Evolutionary conservation across 2,329 filamentous ascomycete species (phyloP).

Genomic region (Clarireedia hainanense): DNA sequence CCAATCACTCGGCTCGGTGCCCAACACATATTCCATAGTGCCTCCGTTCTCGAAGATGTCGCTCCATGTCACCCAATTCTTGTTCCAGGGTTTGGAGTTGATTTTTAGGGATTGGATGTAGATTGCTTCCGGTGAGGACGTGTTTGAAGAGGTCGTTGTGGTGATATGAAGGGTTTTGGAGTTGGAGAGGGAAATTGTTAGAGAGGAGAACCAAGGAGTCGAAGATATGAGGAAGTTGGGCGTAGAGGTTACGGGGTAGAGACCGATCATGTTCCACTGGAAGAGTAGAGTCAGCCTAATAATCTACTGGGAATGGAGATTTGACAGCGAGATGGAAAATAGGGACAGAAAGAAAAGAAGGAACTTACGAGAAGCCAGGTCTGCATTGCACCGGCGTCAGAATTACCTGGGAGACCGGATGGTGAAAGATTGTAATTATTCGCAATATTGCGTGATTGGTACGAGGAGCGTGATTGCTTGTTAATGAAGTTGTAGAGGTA

Average conservation of each 20-base stretch:
- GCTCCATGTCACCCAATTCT: slow-evolving; percentile 57
- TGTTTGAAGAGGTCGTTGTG: slow-evolving; percentile 22
- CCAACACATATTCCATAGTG: slow-evolving; percentile 55
- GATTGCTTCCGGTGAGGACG: slow-evolving; percentile 25
- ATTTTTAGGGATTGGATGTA: slow-evolving; percentile 60
- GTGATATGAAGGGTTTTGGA: slow-evolving; percentile 39
- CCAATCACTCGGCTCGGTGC: slow-evolving; percentile 42
- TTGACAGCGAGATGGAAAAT: not conserved
- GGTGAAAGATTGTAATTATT: slow-evolving; percentile 2
- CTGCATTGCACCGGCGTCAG: slow-evolving; percentile 65
- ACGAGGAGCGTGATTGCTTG: slow-evolving; percentile 23
- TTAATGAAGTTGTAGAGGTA: slow-evolving; percentile 50
- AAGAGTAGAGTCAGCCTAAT: not conserved
- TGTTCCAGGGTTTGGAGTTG: slow-evolving; percentile 54
- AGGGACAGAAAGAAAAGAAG: not conserved
- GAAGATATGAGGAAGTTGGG: slow-evolving; percentile 57
- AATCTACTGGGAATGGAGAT: not conserved
- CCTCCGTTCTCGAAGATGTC: slow-evolving; percentile 59
- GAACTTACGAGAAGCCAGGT: slow-evolving; percentile 45
- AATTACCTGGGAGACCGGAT: slow-evolving; percentile 37
- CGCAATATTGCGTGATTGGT: slow-evolving; percentile 5
- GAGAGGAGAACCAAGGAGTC: slow-evolving; percentile 53
- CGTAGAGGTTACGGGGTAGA: slow-evolving; percentile 62
- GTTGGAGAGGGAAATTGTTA: slow-evolving; percentile 38
- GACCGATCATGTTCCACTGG: slow-evolving; percentile 44